Evolutionary conservation across 2,329 filamentous ascomycete genomes (phyloP).

Genomic region (Calonectria honghensis): DNA sequence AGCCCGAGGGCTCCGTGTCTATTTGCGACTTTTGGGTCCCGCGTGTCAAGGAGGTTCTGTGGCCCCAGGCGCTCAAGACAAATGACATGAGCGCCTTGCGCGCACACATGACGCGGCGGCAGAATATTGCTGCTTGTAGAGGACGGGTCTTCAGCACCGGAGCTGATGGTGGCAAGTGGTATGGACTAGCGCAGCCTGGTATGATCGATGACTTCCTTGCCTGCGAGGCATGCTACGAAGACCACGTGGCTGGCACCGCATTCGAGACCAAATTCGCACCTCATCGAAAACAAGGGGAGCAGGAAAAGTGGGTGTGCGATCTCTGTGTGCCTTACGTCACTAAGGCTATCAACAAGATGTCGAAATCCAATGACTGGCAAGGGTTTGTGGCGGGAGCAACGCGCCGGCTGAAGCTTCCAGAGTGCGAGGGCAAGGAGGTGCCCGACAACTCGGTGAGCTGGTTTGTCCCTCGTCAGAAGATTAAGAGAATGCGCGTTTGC

Average conservation of each 20-base stretch:
- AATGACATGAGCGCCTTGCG: constrained; percentile 53
- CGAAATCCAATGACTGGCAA: constrained; percentile 55
- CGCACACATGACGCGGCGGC: constrained; percentile 55
- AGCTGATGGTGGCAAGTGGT: constrained; percentile 58
- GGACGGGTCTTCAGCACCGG: constrained; percentile 47
- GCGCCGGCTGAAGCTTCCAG: constrained; percentile 51
- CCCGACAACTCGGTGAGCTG: constrained; percentile 52
- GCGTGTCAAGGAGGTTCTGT: constrained; percentile 59
- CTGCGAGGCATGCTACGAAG: constrained; percentile 63
- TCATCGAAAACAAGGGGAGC: constrained; percentile 49
- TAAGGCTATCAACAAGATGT: constrained; percentile 45
- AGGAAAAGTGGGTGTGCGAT: constrained; percentile 60
- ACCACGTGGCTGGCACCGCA: constrained; percentile 53
- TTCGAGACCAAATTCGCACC: constrained; percentile 58
- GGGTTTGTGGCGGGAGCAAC: constrained; percentile 53
- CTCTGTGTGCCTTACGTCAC: constrained; percentile 53
- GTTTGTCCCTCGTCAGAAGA: constrained; percentile 51
- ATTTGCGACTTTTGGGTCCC: constrained; percentile 57
- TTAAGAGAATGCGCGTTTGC: constrained; percentile 57
- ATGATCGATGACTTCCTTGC: constrained; percentile 59
- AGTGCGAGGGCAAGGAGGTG: constrained; percentile 55
- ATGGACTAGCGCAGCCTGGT: constrained; percentile 52
- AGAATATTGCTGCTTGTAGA: constrained; percentile 56
- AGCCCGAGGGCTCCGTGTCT: constrained; percentile 56
- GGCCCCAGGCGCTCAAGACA: constrained; percentile 56